Base-by-base conservation (phyloP, 1,139 yeast genomes). In the Suhomyces coccinellae region DNA sequence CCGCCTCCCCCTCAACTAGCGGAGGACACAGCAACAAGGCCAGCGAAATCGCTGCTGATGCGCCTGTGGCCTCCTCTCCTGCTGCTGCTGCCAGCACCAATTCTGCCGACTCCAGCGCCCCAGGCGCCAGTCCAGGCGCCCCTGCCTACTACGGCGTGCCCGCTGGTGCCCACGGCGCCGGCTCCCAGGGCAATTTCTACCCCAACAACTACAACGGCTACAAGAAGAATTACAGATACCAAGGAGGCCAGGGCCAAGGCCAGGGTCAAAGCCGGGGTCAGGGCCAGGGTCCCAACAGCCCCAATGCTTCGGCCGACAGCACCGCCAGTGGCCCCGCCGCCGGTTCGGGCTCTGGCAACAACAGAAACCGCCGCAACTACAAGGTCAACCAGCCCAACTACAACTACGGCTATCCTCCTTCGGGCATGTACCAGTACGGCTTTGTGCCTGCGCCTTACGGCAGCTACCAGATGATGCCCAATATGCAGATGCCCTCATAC, bases 401-500 rank as follows among this genome's bases (percentile, higher is more conserved):
- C 48, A 48, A 50, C 44, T 52, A 49, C 44, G 52, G 41, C 6
- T 52, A 53, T 37, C 52, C 53, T n/a, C 54, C 49, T 22, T 46
- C 48, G n/a, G 39, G 41, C 22, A 49, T 51, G 53, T 52, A 52
- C 42, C 30, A 43, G 24, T 53, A 52, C 40, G 55, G 54, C 3
- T 52, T 43, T 34, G 48, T 54, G 24, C 53, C 57, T 6, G 33
- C 45, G n/a, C 50, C 51, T 1, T 54, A 53, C 40, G 52, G 46
- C n/a, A 45, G 47, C n/a, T 52, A 53, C 48, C 55, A 43, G 29
- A 50, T 53, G 45, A 43, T 53, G 51, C 55, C 55, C 5, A 47
- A 49, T 42, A 51, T 54, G 55, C 51, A 52, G 47, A 28, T 54
- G 49, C 47, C 59, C 39, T 54, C 54, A 48, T 40, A 52, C 33